Conservation (phyloP, 2,329 filamentous ascomycete genomes). For the Shiraia sp. region DNA sequence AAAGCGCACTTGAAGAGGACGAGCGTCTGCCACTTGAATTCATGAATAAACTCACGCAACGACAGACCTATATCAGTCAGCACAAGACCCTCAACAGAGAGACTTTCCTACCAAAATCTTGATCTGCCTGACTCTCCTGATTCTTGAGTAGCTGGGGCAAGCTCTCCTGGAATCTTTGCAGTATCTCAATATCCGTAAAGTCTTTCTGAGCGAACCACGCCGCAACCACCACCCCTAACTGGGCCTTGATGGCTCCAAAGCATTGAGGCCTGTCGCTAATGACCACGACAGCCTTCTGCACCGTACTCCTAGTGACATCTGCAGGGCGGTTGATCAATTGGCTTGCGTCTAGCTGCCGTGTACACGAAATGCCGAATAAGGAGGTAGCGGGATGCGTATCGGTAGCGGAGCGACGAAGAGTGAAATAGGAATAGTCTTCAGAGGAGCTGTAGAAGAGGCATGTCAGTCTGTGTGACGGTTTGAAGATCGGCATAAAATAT, state of each 20-base stretch:
- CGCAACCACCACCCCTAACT: conserved; percentile 85
- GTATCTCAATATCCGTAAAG: conserved; percentile 88
- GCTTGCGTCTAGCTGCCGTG: conserved; percentile 82
- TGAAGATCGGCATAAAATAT: background rate
- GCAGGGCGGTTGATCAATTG: conserved; percentile 76
- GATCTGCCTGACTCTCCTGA: conserved; percentile 76
- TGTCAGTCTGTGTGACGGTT: conserved; percentile 3
- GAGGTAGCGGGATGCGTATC: conserved; percentile 66
- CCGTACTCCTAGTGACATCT: conserved; percentile 94
- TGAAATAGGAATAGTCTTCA: conserved; percentile 99
- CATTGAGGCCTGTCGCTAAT: conserved; percentile 88
- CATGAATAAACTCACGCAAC: conserved; percentile 85
- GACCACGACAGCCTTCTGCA: conserved; percentile 97
- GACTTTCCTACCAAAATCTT: conserved; percentile 70
- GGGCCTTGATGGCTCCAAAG: conserved; percentile 88
- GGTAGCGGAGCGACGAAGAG: conserved; percentile 66
- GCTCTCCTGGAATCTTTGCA: conserved; percentile 88
- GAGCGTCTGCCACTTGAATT: conserved; percentile 93
- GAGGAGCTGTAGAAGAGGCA: conserved; percentile 63
- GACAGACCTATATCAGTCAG: conserved; percentile 60
- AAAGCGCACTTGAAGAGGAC: conserved; percentile 93
- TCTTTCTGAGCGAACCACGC: conserved; percentile 97
- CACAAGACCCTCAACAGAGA: background rate
- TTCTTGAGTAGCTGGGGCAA: conserved; percentile 63
- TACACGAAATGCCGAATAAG: conserved; percentile 95